Conservation (phyloP, 2,329 filamentous ascomycete genomes). For the Endoconidiophora laricicola region DNA sequence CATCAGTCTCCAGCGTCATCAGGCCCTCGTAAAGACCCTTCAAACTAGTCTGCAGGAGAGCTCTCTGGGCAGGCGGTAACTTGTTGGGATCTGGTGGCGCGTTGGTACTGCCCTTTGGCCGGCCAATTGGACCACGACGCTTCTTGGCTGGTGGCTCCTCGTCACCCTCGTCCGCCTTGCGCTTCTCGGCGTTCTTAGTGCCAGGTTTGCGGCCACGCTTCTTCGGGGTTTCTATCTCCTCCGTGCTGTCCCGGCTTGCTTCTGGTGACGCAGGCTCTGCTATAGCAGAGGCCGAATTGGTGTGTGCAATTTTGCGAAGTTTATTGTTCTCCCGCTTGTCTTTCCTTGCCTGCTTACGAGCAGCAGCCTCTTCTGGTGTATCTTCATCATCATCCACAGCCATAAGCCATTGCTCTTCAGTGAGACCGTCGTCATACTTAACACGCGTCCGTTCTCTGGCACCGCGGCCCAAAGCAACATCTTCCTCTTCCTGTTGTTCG, state of each 20-base stretch:
- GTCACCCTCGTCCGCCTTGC: conserved; percentile 68
- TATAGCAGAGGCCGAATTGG: conserved; percentile 18
- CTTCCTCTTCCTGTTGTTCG: conserved; percentile 61
- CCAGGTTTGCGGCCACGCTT: conserved; percentile 72
- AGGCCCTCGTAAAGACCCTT: conserved; percentile 61
- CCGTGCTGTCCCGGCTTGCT: conserved; percentile 67
- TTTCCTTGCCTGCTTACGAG: conserved; percentile 72
- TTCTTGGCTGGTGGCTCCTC: conserved; percentile 66
- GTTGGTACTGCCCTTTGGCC: conserved; percentile 41
- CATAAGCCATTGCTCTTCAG: conserved; percentile 97
- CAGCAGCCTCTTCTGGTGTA: conserved; percentile 78
- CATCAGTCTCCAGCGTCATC: conserved; percentile 71
- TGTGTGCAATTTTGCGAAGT: conserved; percentile 34
- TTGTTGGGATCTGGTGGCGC: conserved; percentile 30
- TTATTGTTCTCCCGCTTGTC: conserved; percentile 67
- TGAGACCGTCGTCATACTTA: conserved; percentile 91
- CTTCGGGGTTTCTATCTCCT: conserved; percentile 51
- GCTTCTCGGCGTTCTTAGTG: conserved; percentile 55
- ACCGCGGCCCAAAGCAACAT: conserved; percentile 64
- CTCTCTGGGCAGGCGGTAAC: conserved; percentile 46
- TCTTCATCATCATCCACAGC: conserved; percentile 96
- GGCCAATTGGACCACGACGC: conserved; percentile 53
- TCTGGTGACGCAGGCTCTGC: conserved; percentile 52
- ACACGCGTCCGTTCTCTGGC: conserved; percentile 89
- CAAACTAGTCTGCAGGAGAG: conserved; percentile 63